phyloP scores from a whole-genome alignment of 768 basidiomycete species.

The Kwoniella europaea region DNA sequence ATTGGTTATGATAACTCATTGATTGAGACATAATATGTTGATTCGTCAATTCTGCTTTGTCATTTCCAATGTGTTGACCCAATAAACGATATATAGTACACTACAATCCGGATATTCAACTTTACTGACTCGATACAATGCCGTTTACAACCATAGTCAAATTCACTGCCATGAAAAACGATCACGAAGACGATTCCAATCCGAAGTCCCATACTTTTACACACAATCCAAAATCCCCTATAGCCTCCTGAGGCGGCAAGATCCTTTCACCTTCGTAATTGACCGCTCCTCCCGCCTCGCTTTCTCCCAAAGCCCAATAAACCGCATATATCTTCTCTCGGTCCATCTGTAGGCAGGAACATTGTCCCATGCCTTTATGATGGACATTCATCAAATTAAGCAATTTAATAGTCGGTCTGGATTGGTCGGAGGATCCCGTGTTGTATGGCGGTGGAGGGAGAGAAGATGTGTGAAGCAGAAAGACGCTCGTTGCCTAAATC shows the following conservation, averaged over 20 bases:
- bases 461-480: conserved; percentile 27
- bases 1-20: no score
- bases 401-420: conserved; percentile 7
- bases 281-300: conserved; percentile 12
- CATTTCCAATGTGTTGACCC: no score
- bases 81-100: no score
- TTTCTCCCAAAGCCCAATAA: conserved; percentile 31
- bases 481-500: conserved; percentile 11
- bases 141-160: no score
- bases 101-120: no score
- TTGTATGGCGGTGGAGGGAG: conserved; percentile 20
- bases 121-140: no score
- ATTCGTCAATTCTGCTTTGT: no score
- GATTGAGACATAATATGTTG: no score
- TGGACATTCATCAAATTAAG: conserved; percentile 6
- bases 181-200: background rate
- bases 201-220: conserved; percentile 37
- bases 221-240: conserved; percentile 25
- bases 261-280: conserved; percentile 17
- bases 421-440: background rate
- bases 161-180: no score
- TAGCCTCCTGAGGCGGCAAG: conserved; percentile 20
- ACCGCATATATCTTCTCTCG: conserved; percentile 24
- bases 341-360: conserved; percentile 40
- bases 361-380: conserved; percentile 9